Percentiles rank a stretch among this genome's conserved stretches.
These are phyloP conservation scores for Populus simonii DNA, from an alignment of 345 rosid genomes.

Conservation along the genomic window DNA sequence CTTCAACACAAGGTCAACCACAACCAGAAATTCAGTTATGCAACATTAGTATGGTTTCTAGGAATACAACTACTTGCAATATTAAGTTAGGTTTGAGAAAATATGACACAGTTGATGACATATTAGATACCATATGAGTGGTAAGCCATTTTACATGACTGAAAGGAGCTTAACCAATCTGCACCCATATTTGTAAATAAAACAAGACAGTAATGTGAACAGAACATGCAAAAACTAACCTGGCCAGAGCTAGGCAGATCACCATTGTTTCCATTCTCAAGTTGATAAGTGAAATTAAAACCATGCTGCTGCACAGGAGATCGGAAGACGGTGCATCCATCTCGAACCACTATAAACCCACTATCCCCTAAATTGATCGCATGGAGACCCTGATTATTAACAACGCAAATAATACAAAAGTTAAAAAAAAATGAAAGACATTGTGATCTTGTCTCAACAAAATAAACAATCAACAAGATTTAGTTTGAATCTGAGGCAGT, in stretches of 20 bases:
- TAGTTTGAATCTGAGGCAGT: neutral
- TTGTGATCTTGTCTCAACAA: neutral
- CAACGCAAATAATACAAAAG: neutral
- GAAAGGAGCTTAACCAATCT: neutral
- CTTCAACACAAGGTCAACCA: neutral
- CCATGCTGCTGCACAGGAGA: slow-evolving; percentile 97
- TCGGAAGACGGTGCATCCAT: slow-evolving; percentile 83
- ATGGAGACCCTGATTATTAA: slow-evolving; percentile 47
- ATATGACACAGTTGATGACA: neutral
- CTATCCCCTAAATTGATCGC: slow-evolving; percentile 95
- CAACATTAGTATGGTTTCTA: neutral
- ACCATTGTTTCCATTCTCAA: slow-evolving; percentile 73
- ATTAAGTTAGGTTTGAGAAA: neutral
- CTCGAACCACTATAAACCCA: slow-evolving; percentile 96
- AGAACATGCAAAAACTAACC: slow-evolving; percentile 40
- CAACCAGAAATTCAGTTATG: neutral
- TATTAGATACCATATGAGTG: neutral
- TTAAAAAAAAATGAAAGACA: neutral
- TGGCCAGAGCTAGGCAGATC: slow-evolving; percentile 97
- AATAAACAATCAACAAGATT: neutral
- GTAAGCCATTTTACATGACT: neutral
- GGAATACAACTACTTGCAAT: neutral
- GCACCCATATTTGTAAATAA: neutral
- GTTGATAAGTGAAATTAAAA: slow-evolving; percentile 92
- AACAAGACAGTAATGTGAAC: neutral